Evolutionary conservation across 331 rosid genomes (phyloP), one percentile per base, ranked within the genome.

Genomic region (Malus hybrid): DNA sequence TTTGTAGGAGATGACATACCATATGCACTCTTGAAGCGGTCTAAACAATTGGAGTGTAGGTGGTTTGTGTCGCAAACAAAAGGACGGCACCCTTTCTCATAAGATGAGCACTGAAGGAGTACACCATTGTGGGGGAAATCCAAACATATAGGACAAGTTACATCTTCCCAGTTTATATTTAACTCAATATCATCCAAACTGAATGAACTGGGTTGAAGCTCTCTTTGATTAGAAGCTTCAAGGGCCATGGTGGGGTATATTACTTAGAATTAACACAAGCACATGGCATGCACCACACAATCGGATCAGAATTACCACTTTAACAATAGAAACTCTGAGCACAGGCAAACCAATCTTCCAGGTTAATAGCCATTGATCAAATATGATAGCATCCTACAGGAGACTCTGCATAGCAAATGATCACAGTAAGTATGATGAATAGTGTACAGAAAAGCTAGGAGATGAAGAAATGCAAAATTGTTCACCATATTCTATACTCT

Each of bases 71-170:
- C 98, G 11, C 98, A 93, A n/a, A 93, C 84, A 77, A 93, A 91
- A 68, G 98, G 83, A 24, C 90, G 95, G 10, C 98, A 93, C 30
- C 98, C 98, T 65, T 88, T 92, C 79, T 87, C 88, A 66, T 79
- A 76, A 10, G 94, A 91, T 42, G 98, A 89, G 80, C 98, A 93
- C 72, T 84, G 97, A 29, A 93, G 96, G 65, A 93, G 94, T 19
- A 93, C 97, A 76, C 88, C 75, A 72, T 93, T 91, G 83, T 91
- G 98, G 62, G 98, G 98, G 77, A 89, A 89, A 78, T 91, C 98
- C 83, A 93, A 86, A 83, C 98, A 93, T 79, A 93, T 93, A 15
- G 98, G 93, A 81, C 98, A 93, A 69, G 81, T 50, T 58, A 88
- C 86, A 53, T 89, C 90, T 11, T 93, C 94, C 98, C 91, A 93